Evolutionary conservation across 306 rosid species (phyloP).

Genomic region (Trifolium repens): DNA sequence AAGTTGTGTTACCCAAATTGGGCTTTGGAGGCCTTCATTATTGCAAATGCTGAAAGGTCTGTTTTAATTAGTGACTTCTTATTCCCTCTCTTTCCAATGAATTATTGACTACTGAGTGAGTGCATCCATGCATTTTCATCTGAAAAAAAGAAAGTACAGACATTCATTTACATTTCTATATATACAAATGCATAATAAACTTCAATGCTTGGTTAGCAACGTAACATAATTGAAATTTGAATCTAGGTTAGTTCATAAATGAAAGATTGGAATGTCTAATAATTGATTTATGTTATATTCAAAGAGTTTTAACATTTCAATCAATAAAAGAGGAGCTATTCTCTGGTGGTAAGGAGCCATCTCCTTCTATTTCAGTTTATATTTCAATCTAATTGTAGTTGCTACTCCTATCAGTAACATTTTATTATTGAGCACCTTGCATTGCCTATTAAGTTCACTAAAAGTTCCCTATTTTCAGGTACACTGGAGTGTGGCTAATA

Average conservation of each 20-base stretch:
- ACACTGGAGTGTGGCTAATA: constrained; percentile 85
- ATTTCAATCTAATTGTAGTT: background rate
- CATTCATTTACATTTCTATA: background rate
- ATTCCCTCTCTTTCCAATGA: background rate
- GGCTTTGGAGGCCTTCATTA: constrained; percentile 91
- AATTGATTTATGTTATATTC: constrained; percentile 1
- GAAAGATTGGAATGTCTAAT: constrained; percentile 7
- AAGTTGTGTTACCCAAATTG: constrained; percentile 81
- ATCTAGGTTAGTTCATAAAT: constrained; percentile 5
- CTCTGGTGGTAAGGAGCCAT: background rate
- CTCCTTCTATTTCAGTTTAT: background rate
- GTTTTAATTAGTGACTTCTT: constrained; percentile 1
- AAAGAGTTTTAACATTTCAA: constrained; percentile 2
- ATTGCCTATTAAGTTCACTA: constrained; percentile 4
- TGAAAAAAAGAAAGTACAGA: background rate
- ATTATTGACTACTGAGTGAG: background rate
- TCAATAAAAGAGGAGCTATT: constrained; percentile 5
- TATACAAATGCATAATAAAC: constrained; percentile 5
- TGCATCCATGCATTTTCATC: constrained; percentile 20
- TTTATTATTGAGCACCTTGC: background rate
- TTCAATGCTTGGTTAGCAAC: constrained; percentile 16
- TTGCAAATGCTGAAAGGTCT: constrained; percentile 72
- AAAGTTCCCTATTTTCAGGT: constrained; percentile 51
- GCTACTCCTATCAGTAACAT: background rate
- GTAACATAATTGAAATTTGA: background rate